Evolutionary conservation across 2,329 filamentous ascomycete genomes (phyloP).

Genomic region (Beauveria sp.): DNA sequence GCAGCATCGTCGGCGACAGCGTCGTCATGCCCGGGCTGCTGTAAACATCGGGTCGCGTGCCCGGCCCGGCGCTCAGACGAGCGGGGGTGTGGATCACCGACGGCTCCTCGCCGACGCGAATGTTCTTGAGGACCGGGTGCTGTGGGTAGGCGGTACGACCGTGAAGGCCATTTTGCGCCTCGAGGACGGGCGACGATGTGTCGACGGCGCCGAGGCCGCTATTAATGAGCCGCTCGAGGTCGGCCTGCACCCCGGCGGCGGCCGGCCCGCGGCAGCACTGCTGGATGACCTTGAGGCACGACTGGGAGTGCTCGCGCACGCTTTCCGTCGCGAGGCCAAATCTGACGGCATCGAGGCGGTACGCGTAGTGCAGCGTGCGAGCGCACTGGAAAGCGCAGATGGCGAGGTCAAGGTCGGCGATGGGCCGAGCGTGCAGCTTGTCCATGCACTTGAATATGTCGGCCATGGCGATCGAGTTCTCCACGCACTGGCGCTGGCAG

Average conservation of each 20-base stretch:
- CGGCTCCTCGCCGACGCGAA: constrained; percentile 13
- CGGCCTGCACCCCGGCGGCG: constrained; percentile 37
- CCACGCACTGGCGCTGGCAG: constrained; percentile 43
- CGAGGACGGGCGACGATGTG: constrained; percentile 8
- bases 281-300: constrained; percentile 43
- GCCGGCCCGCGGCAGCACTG: constrained; percentile 44
- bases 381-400: constrained; percentile 49
- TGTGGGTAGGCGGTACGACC: constrained; percentile 4
- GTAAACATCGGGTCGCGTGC: constrained; percentile 18
- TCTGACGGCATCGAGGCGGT: constrained; percentile 36
- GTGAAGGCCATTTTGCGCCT: constrained; percentile 9
- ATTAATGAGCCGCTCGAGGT: constrained; percentile 44
- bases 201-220: constrained; percentile 29
- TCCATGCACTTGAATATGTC: constrained; percentile 47
- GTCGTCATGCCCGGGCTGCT: constrained; percentile 9
- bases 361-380: constrained; percentile 43
- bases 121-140: constrained; percentile 9
- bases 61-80: not conserved
- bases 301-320: constrained; percentile 40
- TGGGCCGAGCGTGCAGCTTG: constrained; percentile 42
- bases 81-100: constrained; percentile 10
- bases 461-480: constrained; percentile 47
- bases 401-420: constrained; percentile 47
- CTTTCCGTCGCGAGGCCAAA: constrained; percentile 36
- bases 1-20: constrained; percentile 13